Percentiles rank a stretch among this genome's conserved stretches.
Conservation (phyloP, 805 yeast species). For the Kuraishia ogatae region DNA sequence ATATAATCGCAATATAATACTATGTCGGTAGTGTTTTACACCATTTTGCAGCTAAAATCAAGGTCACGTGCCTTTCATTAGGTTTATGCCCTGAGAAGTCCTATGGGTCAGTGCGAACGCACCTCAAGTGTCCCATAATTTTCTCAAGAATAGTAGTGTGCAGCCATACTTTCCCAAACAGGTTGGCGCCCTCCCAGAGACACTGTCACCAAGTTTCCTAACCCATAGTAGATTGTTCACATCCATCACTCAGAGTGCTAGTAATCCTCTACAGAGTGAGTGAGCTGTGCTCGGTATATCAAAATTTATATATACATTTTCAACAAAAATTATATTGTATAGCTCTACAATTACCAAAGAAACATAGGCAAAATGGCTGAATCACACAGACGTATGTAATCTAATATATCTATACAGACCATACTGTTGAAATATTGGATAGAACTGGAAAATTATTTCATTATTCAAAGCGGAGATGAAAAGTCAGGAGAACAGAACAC, state of each 20-base stretch:
- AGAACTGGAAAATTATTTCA: background rate
- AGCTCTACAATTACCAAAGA: background rate
- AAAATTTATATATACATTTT: background rate
- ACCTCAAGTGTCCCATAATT: background rate
- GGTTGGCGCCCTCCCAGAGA: background rate
- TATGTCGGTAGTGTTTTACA: background rate
- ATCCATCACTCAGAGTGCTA: background rate
- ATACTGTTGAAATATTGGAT: background rate
- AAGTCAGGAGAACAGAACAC: background rate
- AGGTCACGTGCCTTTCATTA: background rate
- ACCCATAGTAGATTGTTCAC: background rate
- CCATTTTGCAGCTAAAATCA: background rate
- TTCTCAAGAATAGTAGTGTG: background rate
- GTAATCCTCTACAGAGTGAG: background rate
- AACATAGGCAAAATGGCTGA: slow-evolving; percentile 64
- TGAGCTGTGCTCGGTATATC: background rate
- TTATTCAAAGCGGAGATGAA: background rate
- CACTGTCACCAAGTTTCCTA: background rate
- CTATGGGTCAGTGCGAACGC: background rate
- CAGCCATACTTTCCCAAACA: background rate
- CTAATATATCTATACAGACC: slow-evolving; percentile 2
- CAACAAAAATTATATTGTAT: background rate
- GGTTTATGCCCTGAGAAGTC: background rate
- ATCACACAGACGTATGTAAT: slow-evolving; percentile 91
- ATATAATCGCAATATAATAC: background rate